phyloP scores from a whole-genome alignment of 306 rosid species.

The Trifolium fragiferum region DNA sequence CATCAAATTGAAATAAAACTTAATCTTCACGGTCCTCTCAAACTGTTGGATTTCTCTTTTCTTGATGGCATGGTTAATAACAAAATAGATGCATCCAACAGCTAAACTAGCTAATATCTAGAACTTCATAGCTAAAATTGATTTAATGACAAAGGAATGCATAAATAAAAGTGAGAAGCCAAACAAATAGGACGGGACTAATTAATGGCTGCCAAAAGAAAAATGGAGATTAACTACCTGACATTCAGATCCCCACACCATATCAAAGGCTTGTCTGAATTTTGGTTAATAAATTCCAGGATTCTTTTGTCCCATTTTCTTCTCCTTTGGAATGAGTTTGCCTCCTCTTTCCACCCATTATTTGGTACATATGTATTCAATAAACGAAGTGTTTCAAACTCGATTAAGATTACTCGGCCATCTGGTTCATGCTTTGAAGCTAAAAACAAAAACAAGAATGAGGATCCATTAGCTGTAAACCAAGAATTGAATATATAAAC shows the following conservation, averaged over 20 bases:
- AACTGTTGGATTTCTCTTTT: slow-evolving; percentile 5
- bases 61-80: slow-evolving; percentile 22
- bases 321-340: slow-evolving; percentile 88
- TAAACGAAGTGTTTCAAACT: slow-evolving; percentile 76
- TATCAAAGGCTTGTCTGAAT: slow-evolving; percentile 90
- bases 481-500: slow-evolving; percentile 27
- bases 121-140: slow-evolving; percentile 29
- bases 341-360: slow-evolving; percentile 99
- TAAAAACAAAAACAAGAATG: slow-evolving; percentile 47
- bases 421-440: slow-evolving; percentile 96
- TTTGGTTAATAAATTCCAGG: slow-evolving; percentile 73
- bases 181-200: slow-evolving; percentile 38
- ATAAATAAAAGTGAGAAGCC: slow-evolving; percentile 27
- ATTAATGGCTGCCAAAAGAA: slow-evolving; percentile 28
- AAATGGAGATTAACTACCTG: slow-evolving; percentile 58
- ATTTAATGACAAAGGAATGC: slow-evolving; percentile 26
- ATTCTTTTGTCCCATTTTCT: slow-evolving; percentile 98
- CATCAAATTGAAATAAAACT: slow-evolving; percentile 17
- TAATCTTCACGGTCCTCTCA: slow-evolving; percentile 23
- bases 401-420: slow-evolving; percentile 92
- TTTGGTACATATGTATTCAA: slow-evolving; percentile 93
- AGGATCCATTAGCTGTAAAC: slow-evolving; percentile 36
- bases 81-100: slow-evolving; percentile 34
- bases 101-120: background rate
- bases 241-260: slow-evolving; percentile 99